Evolutionary conservation across 2,329 filamentous ascomycete species (phyloP).

Genomic region (Sporothrix pseudoabietina): DNA sequence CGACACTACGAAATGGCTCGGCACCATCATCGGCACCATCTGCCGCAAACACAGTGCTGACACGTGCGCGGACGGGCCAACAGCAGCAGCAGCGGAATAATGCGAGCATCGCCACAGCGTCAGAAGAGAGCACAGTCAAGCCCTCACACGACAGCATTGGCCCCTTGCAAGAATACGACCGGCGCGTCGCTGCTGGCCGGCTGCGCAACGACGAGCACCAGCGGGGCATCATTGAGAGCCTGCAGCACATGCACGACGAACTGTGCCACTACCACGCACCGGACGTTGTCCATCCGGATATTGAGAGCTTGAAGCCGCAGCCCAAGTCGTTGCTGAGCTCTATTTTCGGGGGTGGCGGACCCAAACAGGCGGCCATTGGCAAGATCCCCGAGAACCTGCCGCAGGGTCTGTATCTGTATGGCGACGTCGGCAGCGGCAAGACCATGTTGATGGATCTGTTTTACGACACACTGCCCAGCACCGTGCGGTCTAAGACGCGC

Average conservation of each 20-base stretch:
- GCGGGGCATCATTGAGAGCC: constrained; percentile 81
- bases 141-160: constrained; percentile 52
- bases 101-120: constrained; percentile 33
- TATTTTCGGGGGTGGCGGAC: constrained; percentile 51
- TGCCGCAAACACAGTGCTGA: background rate
- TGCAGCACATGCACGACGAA: constrained; percentile 87
- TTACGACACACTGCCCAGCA: constrained; percentile 83
- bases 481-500: constrained; percentile 79
- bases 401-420: constrained; percentile 89
- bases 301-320: constrained; percentile 63
- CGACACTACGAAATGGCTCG: background rate
- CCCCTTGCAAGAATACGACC: constrained; percentile 86
- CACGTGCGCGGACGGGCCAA: constrained; percentile 33
- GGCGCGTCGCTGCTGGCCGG: constrained; percentile 70
- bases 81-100: constrained; percentile 29
- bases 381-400: constrained; percentile 74
- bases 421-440: constrained; percentile 95
- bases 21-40: background rate
- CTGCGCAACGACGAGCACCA: constrained; percentile 90
- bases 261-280: constrained; percentile 73
- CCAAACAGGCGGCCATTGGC: constrained; percentile 44
- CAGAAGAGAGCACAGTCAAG: constrained; percentile 36
- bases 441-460: constrained; percentile 99
- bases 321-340: constrained; percentile 61
- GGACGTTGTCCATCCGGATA: constrained; percentile 72